A percentile compares a stretch with the other conserved stretches of the same genome.
Conservation (phyloP, 192 early-diverging fungal species). For the Coemansia sp. region DNA sequence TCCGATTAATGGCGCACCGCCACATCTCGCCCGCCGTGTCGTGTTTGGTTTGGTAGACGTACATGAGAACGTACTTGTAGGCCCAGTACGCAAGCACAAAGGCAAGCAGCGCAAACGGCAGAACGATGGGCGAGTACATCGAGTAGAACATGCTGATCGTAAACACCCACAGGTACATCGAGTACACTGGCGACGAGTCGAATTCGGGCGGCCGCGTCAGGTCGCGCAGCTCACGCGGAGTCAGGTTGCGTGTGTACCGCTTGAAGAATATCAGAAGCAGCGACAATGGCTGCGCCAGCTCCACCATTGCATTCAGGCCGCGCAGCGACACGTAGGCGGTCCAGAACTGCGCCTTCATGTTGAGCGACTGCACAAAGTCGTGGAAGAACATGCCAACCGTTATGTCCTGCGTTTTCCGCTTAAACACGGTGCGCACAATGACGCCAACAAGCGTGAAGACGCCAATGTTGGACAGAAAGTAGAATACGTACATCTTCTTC, state of each 20-base stretch:
- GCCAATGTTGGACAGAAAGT: conserved; percentile 69
- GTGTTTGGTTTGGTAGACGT: conserved; percentile 70
- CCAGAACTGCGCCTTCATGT: conserved; percentile 67
- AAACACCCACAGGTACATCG: conserved; percentile 68
- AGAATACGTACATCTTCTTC: conserved; percentile 73
- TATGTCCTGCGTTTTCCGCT: conserved; percentile 28
- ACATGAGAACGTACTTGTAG: conserved; percentile 76
- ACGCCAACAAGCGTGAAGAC: conserved; percentile 60
- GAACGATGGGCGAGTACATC: conserved; percentile 67
- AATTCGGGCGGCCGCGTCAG: conserved; percentile 69
- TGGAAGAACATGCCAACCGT: conserved; percentile 42
- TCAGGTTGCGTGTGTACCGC: conserved; percentile 62
- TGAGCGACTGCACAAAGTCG: conserved; percentile 46
- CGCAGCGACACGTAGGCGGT: conserved; percentile 72
- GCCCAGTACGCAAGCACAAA: conserved; percentile 67
- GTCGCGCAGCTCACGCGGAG: conserved; percentile 68
- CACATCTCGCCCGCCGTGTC: conserved; percentile 75
- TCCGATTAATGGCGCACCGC: conserved; percentile 69
- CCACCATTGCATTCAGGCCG: conserved; percentile 65
- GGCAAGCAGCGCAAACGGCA: conserved; percentile 65
- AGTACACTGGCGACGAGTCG: conserved; percentile 71
- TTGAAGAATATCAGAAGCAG: conserved; percentile 58
- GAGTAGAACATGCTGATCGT: conserved; percentile 73
- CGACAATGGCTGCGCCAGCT: conserved; percentile 68
- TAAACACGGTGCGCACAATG: conserved; percentile 47